Evolutionary conservation across 257 asterid species (phyloP), one percentile per base, ranked within the genome.

Genomic region (Scutellaria minor): DNA sequence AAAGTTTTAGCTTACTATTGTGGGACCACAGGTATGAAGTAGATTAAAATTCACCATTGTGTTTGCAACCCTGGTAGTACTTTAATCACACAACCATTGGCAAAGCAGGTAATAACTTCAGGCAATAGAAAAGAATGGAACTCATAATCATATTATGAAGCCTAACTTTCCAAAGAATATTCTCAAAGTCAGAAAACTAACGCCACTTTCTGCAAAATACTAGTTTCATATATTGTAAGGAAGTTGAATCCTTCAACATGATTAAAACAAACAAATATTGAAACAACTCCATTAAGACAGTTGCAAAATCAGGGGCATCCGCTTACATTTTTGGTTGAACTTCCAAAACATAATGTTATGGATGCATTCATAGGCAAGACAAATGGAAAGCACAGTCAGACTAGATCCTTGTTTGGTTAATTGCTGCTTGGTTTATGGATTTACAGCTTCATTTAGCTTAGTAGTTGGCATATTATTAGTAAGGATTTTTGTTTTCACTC

Each of bases 61-160:
- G 13, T 31, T 67, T 14, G 14, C 50, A 58, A 48, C 40, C 57
- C 54, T 37, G 18, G 31, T 39, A 50, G 48, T 15, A 52, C 27
- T 60, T 13, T 9, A 61, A 45, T 18, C 18, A 40, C 15, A 15
- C 42, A 67, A 1, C 22, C 40, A 69, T 46, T 58, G 46, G 70
- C 22, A 47, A 75, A 61, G 46, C 44, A 66, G 59, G 22, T 7
- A 20, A 55, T 22, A 41, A 31, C 51, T 18, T 66, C 9, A 64
- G 52, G 13, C 48, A 55, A 37, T 27, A n/a, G 57, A 40, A 66
- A 51, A 9, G 24, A 40, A 24, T 22, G 10, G 24, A 59, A 37
- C 20, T 12, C 48, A 35, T 15, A n/a, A 59, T 68, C 58, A 24
- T 31, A 75, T 22, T 27, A 60, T 12, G 51, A 70, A 56, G 55